These are phyloP conservation scores for Senecio squalidus DNA, from an alignment of 140 eudicot genomes.

Conservation along the genomic window DNA sequence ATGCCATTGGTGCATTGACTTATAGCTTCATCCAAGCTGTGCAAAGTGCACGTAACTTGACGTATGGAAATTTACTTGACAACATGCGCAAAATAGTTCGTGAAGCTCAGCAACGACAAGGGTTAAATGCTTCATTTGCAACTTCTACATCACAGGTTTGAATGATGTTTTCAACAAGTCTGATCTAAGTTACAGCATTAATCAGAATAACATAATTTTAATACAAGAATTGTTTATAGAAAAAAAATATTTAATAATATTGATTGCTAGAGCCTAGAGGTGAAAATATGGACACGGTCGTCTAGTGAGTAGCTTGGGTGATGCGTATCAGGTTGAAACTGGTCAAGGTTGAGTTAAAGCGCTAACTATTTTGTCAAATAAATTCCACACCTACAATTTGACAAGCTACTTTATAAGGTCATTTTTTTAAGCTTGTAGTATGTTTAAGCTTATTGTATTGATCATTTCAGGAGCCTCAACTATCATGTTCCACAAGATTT, in stretches of 20 bases:
- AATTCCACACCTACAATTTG: neutral
- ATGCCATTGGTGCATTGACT: conserved; percentile 71
- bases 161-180: neutral
- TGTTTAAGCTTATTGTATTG: conserved; percentile 4
- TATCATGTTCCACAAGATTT: conserved; percentile 26
- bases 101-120: conserved; percentile 34
- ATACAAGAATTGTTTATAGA: too few species aligned
- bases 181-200: neutral
- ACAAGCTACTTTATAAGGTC: neutral
- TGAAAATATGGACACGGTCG: too few species aligned
- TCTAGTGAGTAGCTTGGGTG: too few species aligned
- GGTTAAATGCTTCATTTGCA: conserved; percentile 35
- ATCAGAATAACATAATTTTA: neutral
- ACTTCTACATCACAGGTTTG: conserved; percentile 41
- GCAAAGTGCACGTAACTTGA: conserved; percentile 34
- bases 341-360: too few species aligned
- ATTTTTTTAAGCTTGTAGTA: neutral
- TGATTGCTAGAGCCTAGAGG: too few species aligned
- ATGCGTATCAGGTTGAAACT: too few species aligned
- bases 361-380: too few species aligned
- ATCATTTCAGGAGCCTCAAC: conserved; percentile 34
- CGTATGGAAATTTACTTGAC: conserved; percentile 54
- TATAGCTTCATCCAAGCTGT: conserved; percentile 63
- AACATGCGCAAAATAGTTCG: conserved; percentile 42
- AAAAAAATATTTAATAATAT: too few species aligned